phyloP scores from a whole-genome alignment of 1,284 basidiomycete species.

The Fomes fomentarius region DNA sequence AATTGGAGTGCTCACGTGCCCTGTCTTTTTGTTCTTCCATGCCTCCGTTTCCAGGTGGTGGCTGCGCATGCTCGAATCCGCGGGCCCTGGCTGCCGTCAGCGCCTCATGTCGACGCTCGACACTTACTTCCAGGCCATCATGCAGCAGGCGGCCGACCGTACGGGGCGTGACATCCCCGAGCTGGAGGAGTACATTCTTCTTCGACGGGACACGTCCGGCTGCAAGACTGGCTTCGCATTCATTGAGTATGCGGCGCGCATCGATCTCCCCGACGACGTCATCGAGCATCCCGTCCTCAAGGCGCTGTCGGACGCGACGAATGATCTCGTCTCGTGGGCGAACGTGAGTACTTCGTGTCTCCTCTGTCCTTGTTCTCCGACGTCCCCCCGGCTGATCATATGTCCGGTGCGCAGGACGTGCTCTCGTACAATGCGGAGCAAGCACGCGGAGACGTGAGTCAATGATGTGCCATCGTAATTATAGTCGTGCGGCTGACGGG shows the following conservation, averaged over 20 bases:
- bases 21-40: conserved; percentile 5
- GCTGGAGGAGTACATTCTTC: conserved; percentile 41
- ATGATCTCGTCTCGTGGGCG: conserved; percentile 45
- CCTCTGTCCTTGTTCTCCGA: too few species aligned
- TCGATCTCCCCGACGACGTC: conserved; percentile 46
- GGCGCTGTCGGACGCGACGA: conserved; percentile 35
- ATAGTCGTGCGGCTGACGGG: too few species aligned
- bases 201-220: conserved; percentile 46
- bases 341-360: conserved; percentile 37
- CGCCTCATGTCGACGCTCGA: conserved; percentile 44
- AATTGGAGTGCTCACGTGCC: conserved; percentile 9
- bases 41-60: conserved; percentile 39
- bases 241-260: conserved; percentile 35
- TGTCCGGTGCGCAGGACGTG: conserved; percentile 36
- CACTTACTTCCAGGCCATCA: conserved; percentile 43
- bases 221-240: conserved; percentile 45
- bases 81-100: conserved; percentile 37
- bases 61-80: conserved; percentile 36
- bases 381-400: conserved; percentile 12
- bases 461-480: too few species aligned
- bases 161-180: conserved; percentile 34
- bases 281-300: conserved; percentile 42
- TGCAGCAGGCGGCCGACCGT: conserved; percentile 46
- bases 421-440: conserved; percentile 48
- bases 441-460: conserved; percentile 42